A percentile compares a stretch with the other conserved stretches of the same genome.
These are phyloP conservation scores for Apiospora malaysiana DNA, from an alignment of 2,329 filamentous ascomycete species.

Conservation along the genomic window DNA sequence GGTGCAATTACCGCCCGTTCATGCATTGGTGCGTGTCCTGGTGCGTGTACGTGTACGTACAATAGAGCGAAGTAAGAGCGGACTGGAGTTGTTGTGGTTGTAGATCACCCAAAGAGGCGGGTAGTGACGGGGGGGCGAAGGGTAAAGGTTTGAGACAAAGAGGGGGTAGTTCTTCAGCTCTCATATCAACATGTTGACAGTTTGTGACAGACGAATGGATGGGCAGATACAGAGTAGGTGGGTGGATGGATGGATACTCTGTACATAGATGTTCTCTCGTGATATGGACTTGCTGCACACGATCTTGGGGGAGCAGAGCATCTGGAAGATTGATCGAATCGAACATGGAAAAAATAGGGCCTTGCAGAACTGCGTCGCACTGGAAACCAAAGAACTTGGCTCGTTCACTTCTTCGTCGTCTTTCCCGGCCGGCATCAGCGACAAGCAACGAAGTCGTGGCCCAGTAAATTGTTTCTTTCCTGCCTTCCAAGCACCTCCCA, in stretches of 20 bases:
- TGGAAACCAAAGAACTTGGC: neutral
- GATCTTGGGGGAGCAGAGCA: neutral
- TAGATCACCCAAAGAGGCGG: conserved; percentile 11
- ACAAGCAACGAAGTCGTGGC: conserved; percentile 12
- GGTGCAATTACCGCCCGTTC: conserved; percentile 4
- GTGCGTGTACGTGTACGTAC: conserved; percentile 5
- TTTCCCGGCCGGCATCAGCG: conserved; percentile 15
- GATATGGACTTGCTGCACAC: neutral
- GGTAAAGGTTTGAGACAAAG: conserved; percentile 3
- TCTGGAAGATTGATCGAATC: neutral
- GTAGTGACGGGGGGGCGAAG: neutral
- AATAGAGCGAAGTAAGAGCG: conserved; percentile 6
- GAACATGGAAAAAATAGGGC: neutral
- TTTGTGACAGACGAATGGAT: neutral
- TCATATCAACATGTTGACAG: conserved; percentile 2
- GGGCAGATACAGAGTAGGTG: too few relatives aligned
- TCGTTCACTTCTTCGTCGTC: neutral
- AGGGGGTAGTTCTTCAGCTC: conserved; percentile 10
- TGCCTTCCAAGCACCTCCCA: too few relatives aligned
- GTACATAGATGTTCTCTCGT: neutral
- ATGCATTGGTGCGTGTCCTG: conserved; percentile 6
- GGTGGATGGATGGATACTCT: too few relatives aligned
- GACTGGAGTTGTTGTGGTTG: neutral
- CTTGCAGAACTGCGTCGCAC: neutral
- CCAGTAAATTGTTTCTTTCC: conserved; percentile 7